Evolutionary conservation across 2,329 filamentous ascomycete genomes (phyloP).

Genomic region (Clonostachys sp.): DNA sequence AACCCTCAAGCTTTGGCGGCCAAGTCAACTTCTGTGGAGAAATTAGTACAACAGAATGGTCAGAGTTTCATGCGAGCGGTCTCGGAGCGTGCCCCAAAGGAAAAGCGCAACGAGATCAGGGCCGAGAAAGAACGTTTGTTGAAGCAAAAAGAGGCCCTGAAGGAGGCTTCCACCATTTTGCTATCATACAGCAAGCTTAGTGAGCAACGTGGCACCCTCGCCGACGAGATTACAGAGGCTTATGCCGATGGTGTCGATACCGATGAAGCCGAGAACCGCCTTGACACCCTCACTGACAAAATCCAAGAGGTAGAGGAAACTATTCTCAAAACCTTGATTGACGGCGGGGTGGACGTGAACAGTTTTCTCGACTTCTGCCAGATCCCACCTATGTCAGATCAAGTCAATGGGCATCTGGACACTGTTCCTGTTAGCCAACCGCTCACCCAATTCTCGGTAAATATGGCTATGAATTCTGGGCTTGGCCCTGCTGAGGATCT

Average conservation of each 20-base stretch:
- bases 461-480: constrained; percentile 23
- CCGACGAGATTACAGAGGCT: constrained; percentile 39
- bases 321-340: constrained; percentile 32
- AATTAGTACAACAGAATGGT: constrained; percentile 39
- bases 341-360: constrained; percentile 39
- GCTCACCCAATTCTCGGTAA: constrained; percentile 15
- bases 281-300: constrained; percentile 41
- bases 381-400: neutral
- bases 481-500: constrained; percentile 23
- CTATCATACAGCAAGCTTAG: constrained; percentile 34
- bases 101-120: constrained; percentile 41
- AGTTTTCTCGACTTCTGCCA: constrained; percentile 24
- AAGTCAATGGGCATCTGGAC: neutral
- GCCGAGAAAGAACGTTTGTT: constrained; percentile 41
- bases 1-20: neutral
- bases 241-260: constrained; percentile 48
- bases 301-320: constrained; percentile 36
- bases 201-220: constrained; percentile 37
- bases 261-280: constrained; percentile 41
- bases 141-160: constrained; percentile 38
- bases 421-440: constrained; percentile 42
- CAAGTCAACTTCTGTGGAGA: neutral
- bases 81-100: constrained; percentile 36
- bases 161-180: constrained; percentile 32
- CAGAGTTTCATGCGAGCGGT: constrained; percentile 42